These are phyloP conservation scores for Inonotus hispidus DNA, from an alignment of 1,284 basidiomycete genomes.

Conservation along the genomic window DNA sequence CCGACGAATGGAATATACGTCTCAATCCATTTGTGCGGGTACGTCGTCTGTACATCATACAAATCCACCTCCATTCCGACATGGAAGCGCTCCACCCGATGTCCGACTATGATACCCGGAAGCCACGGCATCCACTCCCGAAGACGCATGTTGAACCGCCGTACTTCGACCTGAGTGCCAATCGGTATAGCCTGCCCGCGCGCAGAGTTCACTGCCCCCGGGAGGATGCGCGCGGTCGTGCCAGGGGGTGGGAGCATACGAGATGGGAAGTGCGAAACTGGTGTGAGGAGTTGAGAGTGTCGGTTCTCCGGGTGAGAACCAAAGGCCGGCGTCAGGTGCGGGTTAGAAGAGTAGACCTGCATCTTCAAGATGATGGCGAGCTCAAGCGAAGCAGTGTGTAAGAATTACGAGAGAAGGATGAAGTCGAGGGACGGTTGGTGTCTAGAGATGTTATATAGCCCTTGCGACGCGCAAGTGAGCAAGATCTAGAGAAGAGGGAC, in stretches of 20 bases:
- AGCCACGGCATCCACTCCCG: slow-evolving; percentile 19
- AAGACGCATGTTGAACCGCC: slow-evolving; percentile 16
- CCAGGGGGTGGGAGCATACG: slow-evolving; percentile 19
- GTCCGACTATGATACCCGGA: slow-evolving; percentile 14
- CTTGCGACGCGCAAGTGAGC: not conserved
- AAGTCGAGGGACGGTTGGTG: not conserved
- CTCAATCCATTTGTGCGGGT: slow-evolving; percentile 14
- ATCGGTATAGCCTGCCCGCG: not conserved
- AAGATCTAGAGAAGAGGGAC: not conserved
- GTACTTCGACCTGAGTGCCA: slow-evolving; percentile 17
- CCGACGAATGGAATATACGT: slow-evolving; percentile 20
- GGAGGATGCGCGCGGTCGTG: slow-evolving; percentile 18
- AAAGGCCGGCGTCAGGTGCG: slow-evolving; percentile 3
- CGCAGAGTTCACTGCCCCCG: not conserved
- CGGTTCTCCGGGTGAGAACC: slow-evolving; percentile 11
- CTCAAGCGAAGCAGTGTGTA: not conserved
- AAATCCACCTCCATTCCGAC: slow-evolving; percentile 18
- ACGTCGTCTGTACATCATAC: slow-evolving; percentile 17
- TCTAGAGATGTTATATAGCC: not conserved
- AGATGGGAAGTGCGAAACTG: slow-evolving; percentile 19
- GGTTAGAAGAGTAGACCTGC: slow-evolving; percentile 3
- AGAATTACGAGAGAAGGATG: not conserved
- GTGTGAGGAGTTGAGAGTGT: slow-evolving; percentile 18
- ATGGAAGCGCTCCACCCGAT: slow-evolving; percentile 18
- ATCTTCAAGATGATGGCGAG: not conserved